Base-by-base conservation (phyloP, 148 eudicot species). In the Rhododendron henanense region DNA sequence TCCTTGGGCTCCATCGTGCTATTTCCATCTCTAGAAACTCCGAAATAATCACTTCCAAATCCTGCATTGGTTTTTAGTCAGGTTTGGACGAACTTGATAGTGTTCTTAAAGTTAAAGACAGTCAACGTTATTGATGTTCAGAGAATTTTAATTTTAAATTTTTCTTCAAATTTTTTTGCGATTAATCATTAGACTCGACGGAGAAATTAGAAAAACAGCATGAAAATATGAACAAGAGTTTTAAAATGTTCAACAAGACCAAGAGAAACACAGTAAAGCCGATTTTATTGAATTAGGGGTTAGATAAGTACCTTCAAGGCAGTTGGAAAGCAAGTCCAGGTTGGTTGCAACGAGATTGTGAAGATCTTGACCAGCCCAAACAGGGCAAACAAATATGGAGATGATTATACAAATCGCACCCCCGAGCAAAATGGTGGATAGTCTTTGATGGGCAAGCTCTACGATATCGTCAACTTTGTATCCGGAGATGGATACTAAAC, bases 361-460 rank as follows among this genome's bases (percentile, higher is more conserved):
- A 86, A 93, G 93, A 51, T 93, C 93, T 33, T 90, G 85, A 16
- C 95, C 95, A 51, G 93, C 93, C 95, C 93, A 93, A 6, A 91
- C 91, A 0, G 95, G 95, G 61, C 84, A 88, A 3, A 93, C 47
- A 9, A 90, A 67, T 19, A 87, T 86, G 31, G 90, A 89, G 4
- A 93, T 85, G 10, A 87, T 84, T 50, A 92, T 83, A 69, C 92
- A 89, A 44, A 83, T 65, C 0, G 90, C 85, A 14, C 88, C 90
- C 0, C 95, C 95, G 2, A 91, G 71, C 47, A 88, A 2, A 10
- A 93, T 86, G 7, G 93, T 90, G 1, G 86, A 87, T 23, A 90
- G 16, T 41, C 95, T 83, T 35, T 87, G 88, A 1, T 83, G 85
- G 4, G 93, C 92, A 79, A 91, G 21, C 74, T 81, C 87, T 33